Evolutionary conservation across 2,329 filamentous ascomycete genomes (phyloP).

Genomic region (Venturia aucupariae): DNA sequence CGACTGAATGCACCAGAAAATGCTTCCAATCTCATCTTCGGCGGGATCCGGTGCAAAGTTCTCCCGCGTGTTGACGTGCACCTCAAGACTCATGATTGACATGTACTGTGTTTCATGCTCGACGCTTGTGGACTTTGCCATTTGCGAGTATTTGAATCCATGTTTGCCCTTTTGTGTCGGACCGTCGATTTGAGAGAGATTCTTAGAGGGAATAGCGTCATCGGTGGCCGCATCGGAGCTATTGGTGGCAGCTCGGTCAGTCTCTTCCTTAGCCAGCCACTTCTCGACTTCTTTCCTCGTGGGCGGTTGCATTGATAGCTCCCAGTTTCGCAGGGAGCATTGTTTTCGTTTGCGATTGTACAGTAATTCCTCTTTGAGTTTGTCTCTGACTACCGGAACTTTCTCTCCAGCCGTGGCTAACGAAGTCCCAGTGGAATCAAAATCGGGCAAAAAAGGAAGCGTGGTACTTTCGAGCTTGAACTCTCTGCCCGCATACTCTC

Average conservation of each 20-base stretch:
- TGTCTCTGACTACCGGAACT: constrained; percentile 39
- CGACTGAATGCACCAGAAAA: constrained; percentile 85
- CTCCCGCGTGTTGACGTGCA: constrained; percentile 82
- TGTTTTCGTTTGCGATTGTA: constrained; percentile 45
- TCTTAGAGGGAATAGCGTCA: constrained; percentile 11
- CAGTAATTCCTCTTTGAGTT: constrained; percentile 39
- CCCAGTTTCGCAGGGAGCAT: constrained; percentile 65
- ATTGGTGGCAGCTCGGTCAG: constrained; percentile 14
- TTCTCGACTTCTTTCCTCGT: constrained; percentile 55
- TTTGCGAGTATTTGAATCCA: constrained; percentile 80
- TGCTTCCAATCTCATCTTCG: constrained; percentile 74
- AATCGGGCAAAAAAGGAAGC: constrained; percentile 69
- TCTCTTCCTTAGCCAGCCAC: constrained; percentile 49
- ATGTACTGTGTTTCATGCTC: constrained; percentile 86
- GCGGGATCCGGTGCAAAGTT: constrained; percentile 80
- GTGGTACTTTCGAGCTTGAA: constrained; percentile 70
- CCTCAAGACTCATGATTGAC: constrained; percentile 89
- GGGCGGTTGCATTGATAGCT: constrained; percentile 63
- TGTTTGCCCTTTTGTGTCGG: constrained; percentile 74
- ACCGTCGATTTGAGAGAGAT: constrained; percentile 76
- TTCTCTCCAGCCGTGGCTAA: constrained; percentile 48
- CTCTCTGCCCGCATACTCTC: constrained; percentile 82
- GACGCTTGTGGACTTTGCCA: constrained; percentile 62
- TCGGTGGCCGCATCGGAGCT: not conserved
- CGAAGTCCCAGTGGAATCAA: constrained; percentile 55